Percentiles rank a stretch among this genome's conserved stretches.
These are phyloP conservation scores for Lignosus rhinocerotis DNA, from an alignment of 1,284 basidiomycete genomes.

Conservation along the genomic window DNA sequence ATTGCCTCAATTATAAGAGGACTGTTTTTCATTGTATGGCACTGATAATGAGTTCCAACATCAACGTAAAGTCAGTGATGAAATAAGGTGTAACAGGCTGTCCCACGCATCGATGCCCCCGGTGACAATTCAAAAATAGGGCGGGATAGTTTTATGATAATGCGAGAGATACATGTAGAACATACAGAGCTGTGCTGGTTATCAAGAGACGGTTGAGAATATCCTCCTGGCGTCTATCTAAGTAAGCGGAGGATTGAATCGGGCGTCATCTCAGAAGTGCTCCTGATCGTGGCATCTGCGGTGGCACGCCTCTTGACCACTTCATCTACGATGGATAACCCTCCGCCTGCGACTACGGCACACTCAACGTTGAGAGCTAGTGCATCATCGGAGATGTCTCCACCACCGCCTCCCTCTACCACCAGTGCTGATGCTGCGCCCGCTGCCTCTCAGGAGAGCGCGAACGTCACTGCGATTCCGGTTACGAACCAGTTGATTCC, in stretches of 20 bases:
- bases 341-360: conserved; percentile 1
- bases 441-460: not conserved
- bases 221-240: not conserved
- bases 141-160: no score
- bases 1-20: no score
- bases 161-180: no score
- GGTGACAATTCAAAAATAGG: no score
- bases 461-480: not conserved
- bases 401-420: conserved; percentile 9
- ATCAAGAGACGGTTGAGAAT: no score
- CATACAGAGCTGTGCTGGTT: no score
- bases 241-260: not conserved
- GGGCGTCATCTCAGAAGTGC: not conserved
- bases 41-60: no score
- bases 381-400: conserved; percentile 8
- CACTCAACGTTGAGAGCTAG: not conserved
- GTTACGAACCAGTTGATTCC: not conserved
- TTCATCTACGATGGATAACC: conserved; percentile 18
- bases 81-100: no score
- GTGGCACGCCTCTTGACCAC: not conserved
- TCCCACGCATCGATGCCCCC: no score
- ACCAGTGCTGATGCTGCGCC: not conserved
- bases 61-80: no score
- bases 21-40: no score
- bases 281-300: not conserved